Evolutionary conservation across 805 yeast genomes (phyloP).

Genomic region (Kodamaea fukazawae): DNA sequence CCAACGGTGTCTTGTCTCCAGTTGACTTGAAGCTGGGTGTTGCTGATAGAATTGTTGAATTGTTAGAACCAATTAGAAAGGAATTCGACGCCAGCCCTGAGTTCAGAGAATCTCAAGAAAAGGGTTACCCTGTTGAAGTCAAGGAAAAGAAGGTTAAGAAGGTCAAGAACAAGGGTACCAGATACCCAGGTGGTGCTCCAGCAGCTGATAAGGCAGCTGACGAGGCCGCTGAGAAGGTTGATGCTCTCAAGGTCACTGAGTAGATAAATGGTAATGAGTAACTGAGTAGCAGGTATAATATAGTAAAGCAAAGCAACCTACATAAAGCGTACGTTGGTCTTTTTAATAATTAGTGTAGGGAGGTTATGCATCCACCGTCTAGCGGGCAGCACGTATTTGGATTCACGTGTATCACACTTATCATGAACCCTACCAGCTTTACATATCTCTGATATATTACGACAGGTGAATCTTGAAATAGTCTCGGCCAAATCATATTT

Average conservation of each 20-base stretch:
- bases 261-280: background rate
- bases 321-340: too few relatives aligned
- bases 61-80: conserved; percentile 81
- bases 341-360: too few relatives aligned
- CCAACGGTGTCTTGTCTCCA: conserved; percentile 75
- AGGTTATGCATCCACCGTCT: too few relatives aligned
- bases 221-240: conserved; percentile 6
- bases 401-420: too few relatives aligned
- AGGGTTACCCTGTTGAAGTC: conserved; percentile 80
- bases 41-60: conserved; percentile 73
- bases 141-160: conserved; percentile 68
- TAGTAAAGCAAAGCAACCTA: too few relatives aligned
- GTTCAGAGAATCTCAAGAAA: conserved; percentile 67
- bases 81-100: conserved; percentile 61
- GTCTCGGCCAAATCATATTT: too few relatives aligned
- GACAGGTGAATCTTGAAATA: too few relatives aligned
- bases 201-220: conserved; percentile 17
- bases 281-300: too few relatives aligned
- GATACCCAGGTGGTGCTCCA: conserved; percentile 67
- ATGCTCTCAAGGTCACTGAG: too few relatives aligned
- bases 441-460: too few relatives aligned
- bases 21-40: conserved; percentile 94
- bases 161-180: conserved; percentile 85
- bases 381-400: too few relatives aligned
- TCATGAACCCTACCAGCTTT: too few relatives aligned